Base-by-base conservation (phyloP, 225 moss, liverwort and hornwort genomes). In the Pseudisothecium myosuroides region DNA sequence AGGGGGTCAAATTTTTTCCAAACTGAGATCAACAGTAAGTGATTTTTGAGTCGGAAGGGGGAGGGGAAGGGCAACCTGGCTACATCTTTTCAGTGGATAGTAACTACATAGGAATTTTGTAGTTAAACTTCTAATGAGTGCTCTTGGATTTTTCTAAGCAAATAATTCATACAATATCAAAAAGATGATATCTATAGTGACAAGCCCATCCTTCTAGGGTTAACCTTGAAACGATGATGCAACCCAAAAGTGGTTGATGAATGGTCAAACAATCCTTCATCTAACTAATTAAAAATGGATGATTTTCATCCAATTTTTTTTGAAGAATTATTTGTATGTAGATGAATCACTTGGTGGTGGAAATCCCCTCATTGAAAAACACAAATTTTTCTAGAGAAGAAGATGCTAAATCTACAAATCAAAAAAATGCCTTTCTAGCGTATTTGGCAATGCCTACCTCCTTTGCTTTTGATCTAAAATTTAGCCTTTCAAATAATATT, bases 121-220 rank as follows among this genome's bases (percentile, higher is more conserved):
- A 52, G 18, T 34, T 65, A 18, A 18, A 65, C 65, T 5, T 65
- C 5, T 5, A 34, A 65, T 65, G 2, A 34, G 2, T 36, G 17
- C 9, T 32, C 9, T 64, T 32, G 18, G 3, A 3, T 9, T 65
- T 34, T 65, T 10, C 34, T 16, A 19, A 36, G 1, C 5, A 65
- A 64, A 64, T 32, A 2, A 32, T 64, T 32, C 1, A 17, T 2
- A 36, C 3, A 0, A 11, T 65, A 36, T 6, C 3, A 10, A 36
- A 18, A 65, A 36, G 36, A 65, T 65, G 36, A 36, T 36, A 19
- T 36, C 11, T 1, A 19, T 3, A 10, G 11, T 66, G 10, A 66
- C 66, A 0, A 66, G 1, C 5, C 0, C 2, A 1, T 36, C 19
- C 5, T 65, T 64, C 17, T 64, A 32, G 17, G 18, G 3, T 34